Conservation (phyloP, 169 alveolate genomes). For the Plasmodium malariae region DNA sequence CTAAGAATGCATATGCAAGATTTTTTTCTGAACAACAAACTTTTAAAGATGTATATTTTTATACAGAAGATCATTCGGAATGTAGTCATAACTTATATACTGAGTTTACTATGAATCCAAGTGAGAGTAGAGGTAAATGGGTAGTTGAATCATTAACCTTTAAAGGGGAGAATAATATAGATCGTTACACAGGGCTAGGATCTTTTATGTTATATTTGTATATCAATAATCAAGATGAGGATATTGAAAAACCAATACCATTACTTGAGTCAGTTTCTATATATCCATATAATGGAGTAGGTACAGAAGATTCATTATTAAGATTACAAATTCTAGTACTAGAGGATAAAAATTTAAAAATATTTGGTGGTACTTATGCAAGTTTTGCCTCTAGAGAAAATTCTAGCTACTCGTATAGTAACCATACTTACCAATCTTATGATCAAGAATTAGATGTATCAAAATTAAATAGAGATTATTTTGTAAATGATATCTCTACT, state of each 20-base stretch:
- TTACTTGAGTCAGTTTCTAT: conserved; percentile 23
- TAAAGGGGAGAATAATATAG: conserved; percentile 46
- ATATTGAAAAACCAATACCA: conserved; percentile 56
- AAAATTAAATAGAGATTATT: conserved; percentile 13
- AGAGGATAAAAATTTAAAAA: conserved; percentile 18
- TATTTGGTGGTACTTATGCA: conserved; percentile 41
- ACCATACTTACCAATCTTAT: conserved; percentile 14
- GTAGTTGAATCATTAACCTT: conserved; percentile 31
- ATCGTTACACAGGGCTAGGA: conserved; percentile 53
- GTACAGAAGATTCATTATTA: conserved; percentile 40
- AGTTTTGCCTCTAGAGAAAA: conserved; percentile 57
- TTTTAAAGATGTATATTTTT: conserved; percentile 77
- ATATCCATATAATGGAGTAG: conserved; percentile 38
- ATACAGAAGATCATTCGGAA: not conserved
- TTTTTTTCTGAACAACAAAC: conserved; percentile 81
- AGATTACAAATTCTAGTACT: conserved; percentile 37
- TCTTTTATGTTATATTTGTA: conserved; percentile 33
- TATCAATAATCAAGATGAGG: conserved; percentile 58
- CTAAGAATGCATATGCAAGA: conserved; percentile 78
- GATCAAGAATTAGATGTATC: conserved; percentile 18
- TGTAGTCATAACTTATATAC: conserved; percentile 77
- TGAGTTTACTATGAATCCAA: conserved; percentile 36
- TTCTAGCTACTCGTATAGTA: conserved; percentile 43
- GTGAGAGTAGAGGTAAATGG: conserved; percentile 71
- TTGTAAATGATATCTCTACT: conserved; percentile 34